Evolutionary conservation across 306 rosid genomes (phyloP).

Genomic region (Vigna angularis): DNA sequence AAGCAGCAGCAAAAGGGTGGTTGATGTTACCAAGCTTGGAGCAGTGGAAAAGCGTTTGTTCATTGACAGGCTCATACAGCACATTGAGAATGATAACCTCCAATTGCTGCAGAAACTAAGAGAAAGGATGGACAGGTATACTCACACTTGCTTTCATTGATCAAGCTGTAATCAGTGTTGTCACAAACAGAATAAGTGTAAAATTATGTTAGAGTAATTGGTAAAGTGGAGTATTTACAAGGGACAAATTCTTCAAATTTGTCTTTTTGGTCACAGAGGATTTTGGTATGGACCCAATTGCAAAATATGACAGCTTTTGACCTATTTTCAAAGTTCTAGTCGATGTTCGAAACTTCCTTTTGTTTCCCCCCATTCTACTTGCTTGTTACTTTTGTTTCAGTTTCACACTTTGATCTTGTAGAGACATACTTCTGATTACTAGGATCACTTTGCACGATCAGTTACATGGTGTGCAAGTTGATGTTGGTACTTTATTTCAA

Average conservation of each 20-base stretch:
- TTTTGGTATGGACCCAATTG: slow-evolving; percentile 14
- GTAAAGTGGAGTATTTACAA: neutral
- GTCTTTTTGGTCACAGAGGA: neutral
- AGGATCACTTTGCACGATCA: neutral
- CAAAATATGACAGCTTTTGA: slow-evolving; percentile 16
- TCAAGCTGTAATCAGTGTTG: slow-evolving; percentile 31
- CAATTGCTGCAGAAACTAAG: slow-evolving; percentile 55
- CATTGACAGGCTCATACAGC: slow-evolving; percentile 61
- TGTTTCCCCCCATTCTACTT: slow-evolving; percentile 1
- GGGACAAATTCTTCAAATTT: slow-evolving; percentile 16
- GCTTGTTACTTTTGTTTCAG: slow-evolving; percentile 17
- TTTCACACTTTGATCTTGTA: slow-evolving; percentile 6
- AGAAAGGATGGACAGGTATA: slow-evolving; percentile 68
- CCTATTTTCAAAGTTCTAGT: slow-evolving; percentile 28
- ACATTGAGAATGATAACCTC: slow-evolving; percentile 68
- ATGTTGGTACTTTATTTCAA: slow-evolving; percentile 31
- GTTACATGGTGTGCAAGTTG: slow-evolving; percentile 1
- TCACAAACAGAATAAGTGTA: neutral
- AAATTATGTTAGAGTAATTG: slow-evolving; percentile 14
- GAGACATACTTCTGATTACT: neutral
- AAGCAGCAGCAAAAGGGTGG: slow-evolving; percentile 50
- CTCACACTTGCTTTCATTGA: slow-evolving; percentile 16
- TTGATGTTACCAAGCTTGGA: slow-evolving; percentile 68
- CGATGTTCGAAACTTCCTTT: slow-evolving; percentile 32
- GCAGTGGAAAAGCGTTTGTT: slow-evolving; percentile 61